Evolutionary conservation across 139 green algal genomes (phyloP).

Genomic region (Coelastrella sp.): DNA sequence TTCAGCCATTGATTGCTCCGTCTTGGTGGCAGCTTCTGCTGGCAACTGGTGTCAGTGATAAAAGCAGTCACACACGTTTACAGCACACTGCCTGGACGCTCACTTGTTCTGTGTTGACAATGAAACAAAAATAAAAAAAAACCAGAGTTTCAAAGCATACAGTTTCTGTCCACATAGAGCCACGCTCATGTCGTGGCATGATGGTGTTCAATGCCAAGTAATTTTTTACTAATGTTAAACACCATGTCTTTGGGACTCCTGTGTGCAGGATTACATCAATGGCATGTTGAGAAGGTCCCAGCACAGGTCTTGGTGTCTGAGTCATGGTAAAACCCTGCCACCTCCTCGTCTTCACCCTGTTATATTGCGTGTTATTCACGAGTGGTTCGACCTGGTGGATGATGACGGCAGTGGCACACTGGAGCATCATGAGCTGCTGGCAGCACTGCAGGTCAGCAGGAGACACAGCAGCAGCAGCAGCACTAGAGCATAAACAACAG

Average conservation of each 20-base stretch:
- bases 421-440: constrained; percentile 64
- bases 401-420: constrained; percentile 62
- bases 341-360: constrained; percentile 51
- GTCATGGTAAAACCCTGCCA: constrained; percentile 52
- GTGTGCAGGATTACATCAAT: constrained; percentile 38
- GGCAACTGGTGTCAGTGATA: too few species aligned
- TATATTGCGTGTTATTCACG: constrained; percentile 31
- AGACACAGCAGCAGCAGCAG: neutral
- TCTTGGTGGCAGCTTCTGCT: too few species aligned
- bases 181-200: too few species aligned
- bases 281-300: constrained; percentile 37
- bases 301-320: constrained; percentile 46
- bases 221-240: neutral
- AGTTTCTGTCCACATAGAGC: too few species aligned
- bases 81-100: too few species aligned
- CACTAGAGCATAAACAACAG: neutral
- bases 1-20: too few species aligned
- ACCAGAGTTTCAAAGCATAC: too few species aligned
- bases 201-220: neutral
- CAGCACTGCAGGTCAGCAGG: constrained; percentile 56
- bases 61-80: too few species aligned
- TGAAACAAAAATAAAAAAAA: too few species aligned
- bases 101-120: too few species aligned
- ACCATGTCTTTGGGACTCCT: too few species aligned
- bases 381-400: constrained; percentile 66